Conservation (phyloP, 2,329 filamentous ascomycete genomes). For the Trichoderma sp. region DNA sequence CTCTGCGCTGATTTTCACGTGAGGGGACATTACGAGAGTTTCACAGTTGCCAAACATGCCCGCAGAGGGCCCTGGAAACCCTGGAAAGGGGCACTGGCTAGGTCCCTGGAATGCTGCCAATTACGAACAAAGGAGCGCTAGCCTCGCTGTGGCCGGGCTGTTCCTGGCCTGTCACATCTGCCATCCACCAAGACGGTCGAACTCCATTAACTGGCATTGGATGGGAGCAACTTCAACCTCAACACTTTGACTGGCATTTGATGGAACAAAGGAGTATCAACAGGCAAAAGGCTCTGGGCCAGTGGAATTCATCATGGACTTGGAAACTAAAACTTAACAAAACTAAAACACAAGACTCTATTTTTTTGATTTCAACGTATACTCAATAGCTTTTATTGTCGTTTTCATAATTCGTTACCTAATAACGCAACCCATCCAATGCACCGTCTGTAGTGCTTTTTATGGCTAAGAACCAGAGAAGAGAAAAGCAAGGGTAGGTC, state of each 20-base stretch:
- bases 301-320: neutral
- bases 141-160: neutral
- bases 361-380: constrained; percentile 11
- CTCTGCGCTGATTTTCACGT: constrained; percentile 18
- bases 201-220: neutral
- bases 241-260: neutral
- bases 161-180: neutral
- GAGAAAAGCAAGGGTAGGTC: constrained; percentile 33
- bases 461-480: constrained; percentile 29
- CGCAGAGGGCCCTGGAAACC: neutral
- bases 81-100: constrained; percentile 7
- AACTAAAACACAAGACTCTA: neutral
- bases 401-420: constrained; percentile 44
- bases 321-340: neutral
- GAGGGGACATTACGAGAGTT: constrained; percentile 8
- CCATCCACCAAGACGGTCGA: neutral
- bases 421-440: constrained; percentile 40
- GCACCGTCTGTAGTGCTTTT: constrained; percentile 37
- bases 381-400: constrained; percentile 42
- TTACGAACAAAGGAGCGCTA: neutral
- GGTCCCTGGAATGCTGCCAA: neutral
- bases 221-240: neutral
- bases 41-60: neutral
- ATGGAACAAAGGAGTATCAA: neutral
- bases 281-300: neutral